Percentiles rank a stretch among this genome's conserved stretches.
Evolutionary conservation across 2,329 filamentous ascomycete genomes (phyloP).

Genomic region (Amauroascus verrucosus): DNA sequence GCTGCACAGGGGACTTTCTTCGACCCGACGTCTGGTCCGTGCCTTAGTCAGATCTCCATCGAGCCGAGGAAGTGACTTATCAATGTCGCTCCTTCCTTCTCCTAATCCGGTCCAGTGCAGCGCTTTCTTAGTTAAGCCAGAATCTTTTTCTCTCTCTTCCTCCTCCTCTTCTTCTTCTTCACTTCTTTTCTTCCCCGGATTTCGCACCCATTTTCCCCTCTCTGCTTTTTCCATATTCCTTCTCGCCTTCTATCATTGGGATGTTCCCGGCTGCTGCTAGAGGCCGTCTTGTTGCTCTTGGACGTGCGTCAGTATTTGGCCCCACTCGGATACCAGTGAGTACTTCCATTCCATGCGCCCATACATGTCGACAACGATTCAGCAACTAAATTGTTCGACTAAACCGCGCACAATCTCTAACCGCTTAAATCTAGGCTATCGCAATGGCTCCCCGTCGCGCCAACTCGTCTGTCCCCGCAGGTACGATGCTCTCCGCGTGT

Average conservation of each 20-base stretch:
- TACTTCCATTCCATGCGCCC: conserved; percentile 1
- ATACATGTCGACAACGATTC: conserved; percentile 7
- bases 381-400: background rate
- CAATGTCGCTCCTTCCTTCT: conserved; percentile 1
- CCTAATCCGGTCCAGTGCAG: conserved; percentile 16
- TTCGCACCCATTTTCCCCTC: background rate
- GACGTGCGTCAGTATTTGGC: conserved; percentile 30
- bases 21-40: background rate
- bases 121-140: conserved; percentile 12
- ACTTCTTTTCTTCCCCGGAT: conserved; percentile 3
- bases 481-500: conserved; percentile 23
- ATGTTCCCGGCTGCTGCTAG: conserved; percentile 38
- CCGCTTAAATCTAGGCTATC: conserved; percentile 23
- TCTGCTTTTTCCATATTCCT: background rate
- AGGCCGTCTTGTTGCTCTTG: conserved; percentile 34
- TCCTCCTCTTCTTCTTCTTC: background rate
- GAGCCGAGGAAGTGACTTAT: conserved; percentile 11
- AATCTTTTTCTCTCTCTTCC: conserved; percentile 14
- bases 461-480: conserved; percentile 37
- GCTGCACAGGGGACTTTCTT: no score
- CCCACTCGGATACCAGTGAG: conserved; percentile 27
- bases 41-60: conserved; percentile 1
- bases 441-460: conserved; percentile 31
- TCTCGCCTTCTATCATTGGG: conserved; percentile 14
- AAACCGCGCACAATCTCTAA: background rate